phyloP scores from a whole-genome alignment of 331 rosid species.

The Cydonia oblonga region DNA sequence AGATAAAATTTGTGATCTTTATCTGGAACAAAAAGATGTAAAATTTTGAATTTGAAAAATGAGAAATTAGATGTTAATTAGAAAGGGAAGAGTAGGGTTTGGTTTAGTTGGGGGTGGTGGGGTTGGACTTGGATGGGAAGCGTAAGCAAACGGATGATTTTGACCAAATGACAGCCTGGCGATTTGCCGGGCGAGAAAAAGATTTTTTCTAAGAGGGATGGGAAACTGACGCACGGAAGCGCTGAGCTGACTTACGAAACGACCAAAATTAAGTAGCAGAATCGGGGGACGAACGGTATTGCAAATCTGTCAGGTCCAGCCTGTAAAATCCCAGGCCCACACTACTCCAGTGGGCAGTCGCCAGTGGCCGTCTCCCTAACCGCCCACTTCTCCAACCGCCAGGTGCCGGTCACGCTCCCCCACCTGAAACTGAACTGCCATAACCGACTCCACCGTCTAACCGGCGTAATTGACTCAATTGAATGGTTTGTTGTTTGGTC shows the following conservation, averaged over 20 bases:
- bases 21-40: too few relatives aligned
- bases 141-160: slow-evolving; percentile 25
- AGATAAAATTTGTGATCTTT: too few relatives aligned
- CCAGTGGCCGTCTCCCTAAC: background rate
- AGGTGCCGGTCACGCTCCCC: slow-evolving; percentile 19
- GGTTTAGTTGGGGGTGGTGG: slow-evolving; percentile 1
- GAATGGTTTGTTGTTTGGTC: background rate
- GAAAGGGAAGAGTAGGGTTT: slow-evolving; percentile 11
- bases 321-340: slow-evolving; percentile 28
- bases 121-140: slow-evolving; percentile 11
- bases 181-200: background rate
- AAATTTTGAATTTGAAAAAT: background rate
- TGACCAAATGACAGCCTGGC: slow-evolving; percentile 53
- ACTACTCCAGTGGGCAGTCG: background rate
- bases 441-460: slow-evolving; percentile 27
- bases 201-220: background rate
- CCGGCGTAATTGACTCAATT: background rate
- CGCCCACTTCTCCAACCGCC: slow-evolving; percentile 7
- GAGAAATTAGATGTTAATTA: background rate
- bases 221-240: slow-evolving; percentile 26
- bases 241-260: slow-evolving; percentile 39
- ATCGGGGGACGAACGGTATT: slow-evolving; percentile 31
- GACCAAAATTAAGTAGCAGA: slow-evolving; percentile 35
- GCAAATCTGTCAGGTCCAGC: slow-evolving; percentile 35
- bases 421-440: background rate